Conservation (phyloP, 371 early-diverging fungal genomes). For the Nematocida homosporus region DNA sequence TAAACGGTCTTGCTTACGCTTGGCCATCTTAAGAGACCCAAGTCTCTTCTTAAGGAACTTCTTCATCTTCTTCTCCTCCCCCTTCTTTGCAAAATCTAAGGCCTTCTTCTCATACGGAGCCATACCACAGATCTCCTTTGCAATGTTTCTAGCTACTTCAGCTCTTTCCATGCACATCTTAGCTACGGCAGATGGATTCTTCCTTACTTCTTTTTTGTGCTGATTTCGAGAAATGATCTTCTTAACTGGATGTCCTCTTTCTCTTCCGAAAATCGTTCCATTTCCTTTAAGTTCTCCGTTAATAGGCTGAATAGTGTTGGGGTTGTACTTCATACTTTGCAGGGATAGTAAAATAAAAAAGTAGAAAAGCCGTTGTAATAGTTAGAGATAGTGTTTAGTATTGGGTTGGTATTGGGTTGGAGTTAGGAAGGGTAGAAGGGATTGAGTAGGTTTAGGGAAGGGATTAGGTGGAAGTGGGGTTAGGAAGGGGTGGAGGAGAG, state of each 20-base stretch:
- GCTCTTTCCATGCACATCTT: constrained; percentile 33
- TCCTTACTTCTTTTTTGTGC: constrained; percentile 29
- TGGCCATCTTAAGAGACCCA: constrained; percentile 63
- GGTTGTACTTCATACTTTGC: constrained; percentile 46
- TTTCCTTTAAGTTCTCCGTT: constrained; percentile 39
- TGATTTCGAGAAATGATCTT: constrained; percentile 19
- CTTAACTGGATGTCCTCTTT: constrained; percentile 22
- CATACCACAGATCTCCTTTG: constrained; percentile 66
- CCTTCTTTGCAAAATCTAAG: constrained; percentile 64
- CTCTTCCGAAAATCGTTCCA: constrained; percentile 49
- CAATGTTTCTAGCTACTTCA: constrained; percentile 62
- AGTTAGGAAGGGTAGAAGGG: too few species aligned
- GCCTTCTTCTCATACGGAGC: constrained; percentile 68
- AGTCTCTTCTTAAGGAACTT: constrained; percentile 67
- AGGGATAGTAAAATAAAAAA: constrained; percentile 55
- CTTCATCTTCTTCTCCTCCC: constrained; percentile 65
- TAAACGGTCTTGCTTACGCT: constrained; percentile 60
- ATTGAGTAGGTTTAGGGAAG: too few species aligned
- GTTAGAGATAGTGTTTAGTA: too few species aligned
- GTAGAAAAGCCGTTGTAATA: too few species aligned
- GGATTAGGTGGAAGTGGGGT: too few species aligned
- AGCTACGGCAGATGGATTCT: constrained; percentile 20
- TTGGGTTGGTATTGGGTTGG: too few species aligned
- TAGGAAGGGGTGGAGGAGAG: too few species aligned
- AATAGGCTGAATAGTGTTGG: constrained; percentile 35